phyloP scores from a whole-genome alignment of 176 grass and related monocot genomes.

The Carex scoparia region DNA sequence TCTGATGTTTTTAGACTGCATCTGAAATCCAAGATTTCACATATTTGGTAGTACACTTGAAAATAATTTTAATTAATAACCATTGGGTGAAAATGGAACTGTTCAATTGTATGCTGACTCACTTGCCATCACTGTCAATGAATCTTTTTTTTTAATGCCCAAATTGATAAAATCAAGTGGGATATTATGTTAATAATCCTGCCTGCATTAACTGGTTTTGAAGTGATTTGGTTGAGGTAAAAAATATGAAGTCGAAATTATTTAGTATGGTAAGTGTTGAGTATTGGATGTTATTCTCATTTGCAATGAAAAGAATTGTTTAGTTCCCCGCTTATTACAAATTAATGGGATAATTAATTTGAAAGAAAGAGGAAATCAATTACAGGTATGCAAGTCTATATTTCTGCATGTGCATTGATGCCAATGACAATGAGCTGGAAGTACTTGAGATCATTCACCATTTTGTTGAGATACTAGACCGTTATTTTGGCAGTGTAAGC shows the following conservation, averaged over 20 bases:
- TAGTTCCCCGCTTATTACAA: constrained; percentile 29
- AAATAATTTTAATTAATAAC: neutral
- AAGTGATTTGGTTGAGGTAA: constrained; percentile 2
- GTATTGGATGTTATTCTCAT: neutral
- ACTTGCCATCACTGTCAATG: neutral
- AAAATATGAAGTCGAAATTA: neutral
- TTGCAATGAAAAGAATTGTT: neutral
- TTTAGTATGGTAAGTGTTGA: neutral
- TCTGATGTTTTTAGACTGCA: constrained; percentile 4
- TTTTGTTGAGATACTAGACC: constrained; percentile 93
- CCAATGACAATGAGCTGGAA: constrained; percentile 93
- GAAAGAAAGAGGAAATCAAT: neutral
- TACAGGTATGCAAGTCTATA: constrained; percentile 94
- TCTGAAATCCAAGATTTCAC: neutral
- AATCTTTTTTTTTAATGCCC: neutral
- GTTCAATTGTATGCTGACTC: neutral
- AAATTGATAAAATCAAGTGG: neutral
- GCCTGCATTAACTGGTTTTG: neutral
- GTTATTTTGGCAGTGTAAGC: constrained; percentile 97
- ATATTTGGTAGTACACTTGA: neutral
- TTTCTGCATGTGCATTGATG: constrained; percentile 99
- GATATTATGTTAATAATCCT: neutral
- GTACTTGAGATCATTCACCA: constrained; percentile 97
- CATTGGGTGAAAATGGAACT: neutral
- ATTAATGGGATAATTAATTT: neutral